A percentile compares a stretch with the other conserved stretches of the same genome.
Conservation (phyloP, 2,329 filamentous ascomycete species). For the Aureobasidium sp. region DNA sequence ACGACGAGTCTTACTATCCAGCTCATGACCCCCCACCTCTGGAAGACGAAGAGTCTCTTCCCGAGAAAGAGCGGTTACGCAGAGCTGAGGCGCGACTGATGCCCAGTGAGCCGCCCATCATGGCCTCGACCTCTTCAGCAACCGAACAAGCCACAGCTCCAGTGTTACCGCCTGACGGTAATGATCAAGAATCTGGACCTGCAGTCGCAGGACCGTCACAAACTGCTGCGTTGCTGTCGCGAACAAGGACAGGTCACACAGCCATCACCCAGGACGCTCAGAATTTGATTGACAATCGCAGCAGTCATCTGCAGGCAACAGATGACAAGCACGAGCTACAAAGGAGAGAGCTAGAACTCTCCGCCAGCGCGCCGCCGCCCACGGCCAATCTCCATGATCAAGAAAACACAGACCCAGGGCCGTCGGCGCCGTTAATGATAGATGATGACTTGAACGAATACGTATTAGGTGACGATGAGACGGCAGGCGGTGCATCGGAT, state of each 20-base stretch:
- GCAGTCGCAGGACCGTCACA: background rate
- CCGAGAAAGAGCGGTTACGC: constrained; percentile 75
- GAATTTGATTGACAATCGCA: constrained; percentile 1
- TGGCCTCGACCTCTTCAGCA: background rate
- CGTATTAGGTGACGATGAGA: background rate
- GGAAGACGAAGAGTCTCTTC: constrained; percentile 54
- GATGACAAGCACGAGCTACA: constrained; percentile 81
- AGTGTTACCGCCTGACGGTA: background rate
- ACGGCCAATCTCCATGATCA: background rate
- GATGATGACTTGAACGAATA: constrained; percentile 10
- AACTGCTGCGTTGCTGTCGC: background rate
- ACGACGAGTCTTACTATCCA: constrained; percentile 37
- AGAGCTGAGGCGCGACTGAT: constrained; percentile 71
- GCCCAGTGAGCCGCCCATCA: constrained; percentile 65
- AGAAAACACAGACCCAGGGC: background rate
- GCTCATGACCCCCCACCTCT: constrained; percentile 47
- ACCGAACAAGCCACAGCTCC: constrained; percentile 12
- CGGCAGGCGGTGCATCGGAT: background rate
- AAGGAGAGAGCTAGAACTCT: constrained; percentile 34
- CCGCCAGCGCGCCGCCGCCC: constrained; percentile 35
- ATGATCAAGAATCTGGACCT: constrained; percentile 19
- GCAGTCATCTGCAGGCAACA: constrained; percentile 24
- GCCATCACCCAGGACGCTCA: background rate
- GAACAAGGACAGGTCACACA: background rate
- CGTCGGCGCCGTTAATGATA: constrained; percentile 9